Base-by-base conservation (phyloP, 2,329 filamentous ascomycete species). In the Cladophialophora immunda region DNA sequence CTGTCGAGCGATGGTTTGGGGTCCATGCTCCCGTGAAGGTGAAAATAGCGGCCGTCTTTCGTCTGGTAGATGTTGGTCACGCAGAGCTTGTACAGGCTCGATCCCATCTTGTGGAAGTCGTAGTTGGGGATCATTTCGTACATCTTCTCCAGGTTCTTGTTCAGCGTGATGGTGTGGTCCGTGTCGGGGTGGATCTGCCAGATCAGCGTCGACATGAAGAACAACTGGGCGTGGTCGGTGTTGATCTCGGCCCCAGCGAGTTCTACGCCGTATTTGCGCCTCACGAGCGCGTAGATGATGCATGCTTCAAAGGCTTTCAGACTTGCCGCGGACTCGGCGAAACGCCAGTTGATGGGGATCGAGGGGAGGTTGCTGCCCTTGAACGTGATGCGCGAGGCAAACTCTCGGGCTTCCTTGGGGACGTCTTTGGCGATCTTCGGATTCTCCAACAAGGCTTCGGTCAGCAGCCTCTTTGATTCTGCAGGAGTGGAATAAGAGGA, bases 41-140 rank as follows among this genome's bases (percentile, higher is more conserved):
- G 83, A 70, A 82, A 85, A 70, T 76, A 84, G 19, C 79, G 72
- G 0, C 75, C 78, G 64, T 85, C 82, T 64, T 79, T 80, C 17
- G 79, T 82, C 15, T 76, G 75, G 70, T 84, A 84, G 54, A 85
- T 83, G 61, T 83, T 84, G 0, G 82, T 71, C 13, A 62, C 65
- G 4, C 55, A 62, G 2, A 27, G 17, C 15, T 65, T 58, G 56
- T 67, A 67, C 64, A 6, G 85, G 85, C 9, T 89, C 87, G 68
- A 78, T 87, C 36, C 81, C 83, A 1, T 84, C 87, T 19, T 88
- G 90, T 78, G 89, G 88, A 19, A 88, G 86, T 50, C 81, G 88
- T 50, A 91, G 85, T 72, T 88, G 87, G 0, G 88, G 90, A 69
- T 64, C 41, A 66, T 27, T 41, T 60, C 63, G 47, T 70, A 36